phyloP scores from a whole-genome alignment of 805 yeast species.

The Candida boleticola region DNA sequence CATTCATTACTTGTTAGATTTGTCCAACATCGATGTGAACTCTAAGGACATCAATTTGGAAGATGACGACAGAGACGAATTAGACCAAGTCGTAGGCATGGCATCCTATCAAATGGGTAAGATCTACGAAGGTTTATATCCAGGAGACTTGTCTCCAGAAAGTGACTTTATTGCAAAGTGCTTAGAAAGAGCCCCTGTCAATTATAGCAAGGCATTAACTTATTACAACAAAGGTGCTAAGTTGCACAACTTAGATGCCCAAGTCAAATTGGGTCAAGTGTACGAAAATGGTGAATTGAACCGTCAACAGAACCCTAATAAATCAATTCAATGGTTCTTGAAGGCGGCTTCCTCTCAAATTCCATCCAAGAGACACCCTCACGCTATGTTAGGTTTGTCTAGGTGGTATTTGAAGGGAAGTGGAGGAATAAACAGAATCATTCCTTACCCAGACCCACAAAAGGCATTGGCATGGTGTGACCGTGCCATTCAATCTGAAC shows the following conservation, averaged over 20 bases:
- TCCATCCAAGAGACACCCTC: slow-evolving; percentile 39
- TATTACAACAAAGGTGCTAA: slow-evolving; percentile 43
- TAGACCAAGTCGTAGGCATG: slow-evolving; percentile 39
- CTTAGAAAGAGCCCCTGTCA: slow-evolving; percentile 39
- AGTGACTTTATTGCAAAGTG: slow-evolving; percentile 35
- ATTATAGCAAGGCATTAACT: slow-evolving; percentile 39
- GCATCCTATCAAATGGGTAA: slow-evolving; percentile 42
- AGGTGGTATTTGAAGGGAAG: slow-evolving; percentile 41
- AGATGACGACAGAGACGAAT: slow-evolving; percentile 38
- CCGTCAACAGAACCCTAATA: slow-evolving; percentile 35
- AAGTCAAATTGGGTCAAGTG: slow-evolving; percentile 40
- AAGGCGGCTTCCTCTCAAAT: slow-evolving; percentile 41
- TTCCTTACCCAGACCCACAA: slow-evolving; percentile 35
- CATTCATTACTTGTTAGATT: slow-evolving; percentile 32
- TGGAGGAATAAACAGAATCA: slow-evolving; percentile 31
- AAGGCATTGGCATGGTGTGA: slow-evolving; percentile 44
- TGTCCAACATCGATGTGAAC: slow-evolving; percentile 36
- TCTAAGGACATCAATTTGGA: slow-evolving; percentile 31
- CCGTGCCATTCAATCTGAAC: slow-evolving; percentile 37
- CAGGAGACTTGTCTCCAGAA: slow-evolving; percentile 37
- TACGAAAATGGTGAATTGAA: slow-evolving; percentile 44
- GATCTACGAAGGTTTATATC: slow-evolving; percentile 44
- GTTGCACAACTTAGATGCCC: slow-evolving; percentile 37
- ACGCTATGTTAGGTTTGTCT: slow-evolving; percentile 44
- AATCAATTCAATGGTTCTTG: slow-evolving; percentile 45